Evolutionary conservation across 768 basidiomycete species (phyloP).

Genomic region (Leccinum olivaceopallidum): DNA sequence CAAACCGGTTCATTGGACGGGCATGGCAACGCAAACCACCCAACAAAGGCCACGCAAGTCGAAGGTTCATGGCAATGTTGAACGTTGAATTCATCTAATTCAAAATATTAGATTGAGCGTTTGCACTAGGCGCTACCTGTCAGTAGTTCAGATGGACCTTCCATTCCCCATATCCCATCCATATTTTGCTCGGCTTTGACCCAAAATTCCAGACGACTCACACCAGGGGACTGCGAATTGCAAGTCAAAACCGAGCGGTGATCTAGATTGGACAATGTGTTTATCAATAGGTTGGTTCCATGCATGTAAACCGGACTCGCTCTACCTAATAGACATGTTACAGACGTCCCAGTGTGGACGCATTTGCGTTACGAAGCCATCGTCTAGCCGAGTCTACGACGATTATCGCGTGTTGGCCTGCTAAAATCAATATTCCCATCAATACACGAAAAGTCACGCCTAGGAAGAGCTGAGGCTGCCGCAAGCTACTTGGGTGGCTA

Average conservation of each 20-base stretch:
- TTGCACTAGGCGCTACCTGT: too few species aligned
- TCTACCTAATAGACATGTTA: slow-evolving; percentile 7
- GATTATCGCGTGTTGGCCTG: not conserved
- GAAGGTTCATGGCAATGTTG: too few species aligned
- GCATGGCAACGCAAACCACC: too few species aligned
- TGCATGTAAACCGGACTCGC: not conserved
- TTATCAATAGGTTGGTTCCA: slow-evolving; percentile 6
- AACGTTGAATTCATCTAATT: too few species aligned
- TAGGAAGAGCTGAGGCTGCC: slow-evolving; percentile 80
- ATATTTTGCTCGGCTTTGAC: not conserved
- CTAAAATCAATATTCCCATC: not conserved
- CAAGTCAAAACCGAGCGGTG: not conserved
- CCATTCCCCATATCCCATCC: too few species aligned
- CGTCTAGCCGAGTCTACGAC: not conserved
- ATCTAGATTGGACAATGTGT: not conserved
- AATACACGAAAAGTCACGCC: slow-evolving; percentile 46
- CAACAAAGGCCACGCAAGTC: too few species aligned
- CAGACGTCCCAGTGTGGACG: not conserved
- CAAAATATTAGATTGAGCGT: too few species aligned
- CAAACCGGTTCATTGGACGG: too few species aligned
- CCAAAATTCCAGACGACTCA: not conserved
- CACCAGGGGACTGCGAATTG: not conserved
- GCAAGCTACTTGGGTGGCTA: slow-evolving; percentile 50
- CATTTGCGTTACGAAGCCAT: not conserved
- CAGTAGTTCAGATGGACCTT: too few species aligned